These are phyloP conservation scores for Stevia rebaudiana DNA, from an alignment of 140 eudicot genomes.

Conservation along the genomic window DNA sequence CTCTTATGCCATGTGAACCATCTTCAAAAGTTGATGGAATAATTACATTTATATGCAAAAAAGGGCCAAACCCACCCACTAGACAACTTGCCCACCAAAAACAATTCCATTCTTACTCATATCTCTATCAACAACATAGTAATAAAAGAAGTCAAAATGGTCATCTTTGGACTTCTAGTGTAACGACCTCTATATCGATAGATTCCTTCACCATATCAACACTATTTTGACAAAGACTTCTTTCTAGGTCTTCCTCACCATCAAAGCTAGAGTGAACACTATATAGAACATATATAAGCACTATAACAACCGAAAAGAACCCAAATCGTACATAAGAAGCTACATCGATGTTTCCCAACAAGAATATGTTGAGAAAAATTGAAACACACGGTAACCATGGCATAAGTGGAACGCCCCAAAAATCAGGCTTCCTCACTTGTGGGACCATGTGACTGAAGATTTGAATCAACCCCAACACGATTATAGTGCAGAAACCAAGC, in stretches of 20 bases:
- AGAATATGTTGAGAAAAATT: slow-evolving; percentile 79
- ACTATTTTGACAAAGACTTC: slow-evolving; percentile 40
- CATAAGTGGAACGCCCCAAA: slow-evolving; percentile 97
- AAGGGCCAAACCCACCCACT: slow-evolving; percentile 28
- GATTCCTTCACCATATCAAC: slow-evolving; percentile 47
- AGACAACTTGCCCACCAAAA: slow-evolving; percentile 32
- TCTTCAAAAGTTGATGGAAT: slow-evolving; percentile 36
- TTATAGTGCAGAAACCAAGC: slow-evolving; percentile 54
- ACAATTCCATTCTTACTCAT: slow-evolving; percentile 27
- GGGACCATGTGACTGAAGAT: slow-evolving; percentile 69
- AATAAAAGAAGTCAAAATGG: neutral
- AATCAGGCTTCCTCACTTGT: slow-evolving; percentile 77
- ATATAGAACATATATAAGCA: slow-evolving; percentile 74
- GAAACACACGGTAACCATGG: slow-evolving; percentile 94
- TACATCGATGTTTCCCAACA: slow-evolving; percentile 64
- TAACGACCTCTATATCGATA: slow-evolving; percentile 26
- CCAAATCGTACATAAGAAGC: slow-evolving; percentile 76
- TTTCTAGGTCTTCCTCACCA: slow-evolving; percentile 46
- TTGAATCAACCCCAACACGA: slow-evolving; percentile 45
- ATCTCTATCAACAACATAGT: slow-evolving; percentile 15
- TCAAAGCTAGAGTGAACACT: slow-evolving; percentile 97
- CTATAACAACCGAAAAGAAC: slow-evolving; percentile 55
- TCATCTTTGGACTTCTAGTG: slow-evolving; percentile 40
- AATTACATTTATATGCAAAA: slow-evolving; percentile 16
- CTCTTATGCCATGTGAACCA: slow-evolving; percentile 28